phyloP scores from a whole-genome alignment of 176 grass and related monocot genomes.

The Ananas comosus region DNA sequence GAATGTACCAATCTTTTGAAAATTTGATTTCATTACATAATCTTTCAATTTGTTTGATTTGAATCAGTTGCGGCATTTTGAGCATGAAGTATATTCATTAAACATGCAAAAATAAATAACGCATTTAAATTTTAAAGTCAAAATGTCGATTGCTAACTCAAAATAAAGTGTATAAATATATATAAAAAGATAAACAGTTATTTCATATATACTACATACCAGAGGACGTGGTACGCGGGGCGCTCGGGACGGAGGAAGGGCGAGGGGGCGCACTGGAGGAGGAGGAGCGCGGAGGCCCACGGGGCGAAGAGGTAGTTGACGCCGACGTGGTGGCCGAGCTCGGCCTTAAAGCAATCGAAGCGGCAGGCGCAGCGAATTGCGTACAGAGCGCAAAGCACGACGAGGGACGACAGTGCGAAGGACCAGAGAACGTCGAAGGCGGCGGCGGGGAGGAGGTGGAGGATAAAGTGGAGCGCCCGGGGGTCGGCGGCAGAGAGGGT shows the following conservation, averaged over 20 bases:
- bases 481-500: constrained; percentile 38
- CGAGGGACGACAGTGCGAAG: constrained; percentile 59
- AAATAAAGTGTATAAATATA: too few species aligned
- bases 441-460: constrained; percentile 37
- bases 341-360: constrained; percentile 52
- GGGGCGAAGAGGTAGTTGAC: constrained; percentile 98
- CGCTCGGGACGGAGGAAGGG: constrained; percentile 35
- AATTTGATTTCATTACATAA: too few species aligned
- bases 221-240: constrained; percentile 41
- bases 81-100: too few species aligned
- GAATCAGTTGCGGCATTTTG: too few species aligned
- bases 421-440: constrained; percentile 83
- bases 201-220: background rate
- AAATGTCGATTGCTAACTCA: too few species aligned
- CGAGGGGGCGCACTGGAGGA: constrained; percentile 58
- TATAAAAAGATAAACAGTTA: too few species aligned
- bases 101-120: too few species aligned
- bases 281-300: constrained; percentile 77
- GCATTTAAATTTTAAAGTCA: too few species aligned
- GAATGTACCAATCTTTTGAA: too few species aligned
- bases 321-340: constrained; percentile 79
- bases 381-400: constrained; percentile 53
- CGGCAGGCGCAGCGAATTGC: constrained; percentile 40
- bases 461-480: constrained; percentile 12
- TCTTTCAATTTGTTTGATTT: too few species aligned